A percentile compares a stretch with the other conserved stretches of the same genome.
Conservation (phyloP, 345 rosid genomes). For the Leavenworthia alabamica region DNA sequence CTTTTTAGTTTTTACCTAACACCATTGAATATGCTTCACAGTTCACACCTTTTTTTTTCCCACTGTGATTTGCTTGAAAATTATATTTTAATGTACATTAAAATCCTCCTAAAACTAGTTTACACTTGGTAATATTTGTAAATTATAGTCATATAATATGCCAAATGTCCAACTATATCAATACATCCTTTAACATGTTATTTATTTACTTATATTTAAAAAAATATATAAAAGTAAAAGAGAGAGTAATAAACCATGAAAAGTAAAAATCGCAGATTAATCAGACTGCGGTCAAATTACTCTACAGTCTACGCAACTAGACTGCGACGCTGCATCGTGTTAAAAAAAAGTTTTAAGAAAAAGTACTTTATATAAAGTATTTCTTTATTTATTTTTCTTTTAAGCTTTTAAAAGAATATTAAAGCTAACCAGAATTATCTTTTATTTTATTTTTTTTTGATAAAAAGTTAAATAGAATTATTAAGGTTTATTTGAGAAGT, state of each 20-base stretch:
- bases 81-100: not conserved
- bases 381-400: not conserved
- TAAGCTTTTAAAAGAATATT: not conserved
- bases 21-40: conserved; percentile 18
- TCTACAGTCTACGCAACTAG: not conserved
- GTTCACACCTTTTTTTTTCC: not conserved
- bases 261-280: not conserved
- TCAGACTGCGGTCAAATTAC: not conserved
- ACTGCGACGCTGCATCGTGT: not conserved
- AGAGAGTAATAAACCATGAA: not conserved
- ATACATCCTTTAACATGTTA: not conserved
- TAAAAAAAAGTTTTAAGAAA: not conserved
- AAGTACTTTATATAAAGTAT: not conserved
- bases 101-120: not conserved
- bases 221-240: not conserved
- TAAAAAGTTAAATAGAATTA: not conserved
- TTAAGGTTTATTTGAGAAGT: conserved; percentile 4
- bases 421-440: not conserved
- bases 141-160: not conserved
- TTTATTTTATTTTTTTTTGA: too few relatives aligned
- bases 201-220: not conserved
- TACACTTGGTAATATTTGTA: not conserved
- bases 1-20: not conserved
- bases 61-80: not conserved
- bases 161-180: not conserved